Evolutionary conservation across 805 yeast genomes (phyloP), one percentile per base, ranked within the genome.

Genomic region (Candida boidinii): DNA sequence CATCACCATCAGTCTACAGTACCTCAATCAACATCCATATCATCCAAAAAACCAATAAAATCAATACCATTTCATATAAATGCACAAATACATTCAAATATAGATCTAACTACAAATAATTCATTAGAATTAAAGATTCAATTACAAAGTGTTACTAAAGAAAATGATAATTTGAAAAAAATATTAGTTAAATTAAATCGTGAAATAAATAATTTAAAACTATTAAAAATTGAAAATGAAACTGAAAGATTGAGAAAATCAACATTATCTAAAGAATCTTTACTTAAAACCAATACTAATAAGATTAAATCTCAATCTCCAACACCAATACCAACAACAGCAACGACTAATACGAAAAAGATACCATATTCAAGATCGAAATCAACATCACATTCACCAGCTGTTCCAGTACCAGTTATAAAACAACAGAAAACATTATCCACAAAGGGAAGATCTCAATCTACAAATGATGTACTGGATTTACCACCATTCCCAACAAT

Each of bases 151-250:
- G 68, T 66, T 6, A 54, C 64, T 3, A 57, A 59, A 33, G 71
- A 66, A 44, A 66, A 66, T 41, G 62, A 57, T 32, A 65, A 64
- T 38, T 46, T 66, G 37, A 62, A 64, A 39, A 62, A 57, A 29
- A 61, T 66, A 4, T 49, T 66, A 7, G 49, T 49, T 3, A 62
- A 64, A 38, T 41, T 66, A 18, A 62, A 62, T 38, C 44, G 48
- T 31, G 72, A 66, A 41, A 64, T 66, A 25, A 58, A 48, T 23
- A 44, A 45, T 25, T 39, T 59, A 34, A 46, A 48, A 32, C 24
- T 54, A 30, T 39, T 42, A 17, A 53, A 47, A 30, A 35, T 33
- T 21, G 53, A 48, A 16, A 34, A 31, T 19, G 38, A 34, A 10
- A 26, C 21, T 9, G 26, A 22, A 8, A 25, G 24, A 14, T 18